These are phyloP conservation scores for Kodamaea kakaduensis DNA, from an alignment of 805 yeast species.

Conservation along the genomic window DNA sequence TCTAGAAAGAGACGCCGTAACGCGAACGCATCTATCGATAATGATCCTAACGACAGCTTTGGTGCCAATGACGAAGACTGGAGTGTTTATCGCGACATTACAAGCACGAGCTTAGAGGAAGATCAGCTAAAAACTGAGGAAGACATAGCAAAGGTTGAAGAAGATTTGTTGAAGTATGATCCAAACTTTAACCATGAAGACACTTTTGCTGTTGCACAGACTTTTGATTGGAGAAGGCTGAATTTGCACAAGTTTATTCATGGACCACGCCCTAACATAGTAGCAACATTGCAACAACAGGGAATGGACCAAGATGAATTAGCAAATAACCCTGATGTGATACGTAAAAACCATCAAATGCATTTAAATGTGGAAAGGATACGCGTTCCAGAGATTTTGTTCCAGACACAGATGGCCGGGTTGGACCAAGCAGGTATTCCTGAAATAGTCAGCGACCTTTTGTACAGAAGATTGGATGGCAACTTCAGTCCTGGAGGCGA, in stretches of 20 bases:
- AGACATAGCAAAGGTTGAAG: constrained; percentile 60
- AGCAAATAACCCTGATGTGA: constrained; percentile 54
- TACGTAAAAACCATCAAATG: constrained; percentile 85
- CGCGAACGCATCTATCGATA: constrained; percentile 67
- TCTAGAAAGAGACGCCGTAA: constrained; percentile 42
- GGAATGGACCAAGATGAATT: constrained; percentile 41
- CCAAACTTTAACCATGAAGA: constrained; percentile 84
- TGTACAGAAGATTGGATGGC: constrained; percentile 56
- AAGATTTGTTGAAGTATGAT: constrained; percentile 73
- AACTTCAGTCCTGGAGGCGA: constrained; percentile 54
- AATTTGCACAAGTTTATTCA: constrained; percentile 77
- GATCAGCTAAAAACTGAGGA: constrained; percentile 71
- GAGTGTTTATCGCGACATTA: constrained; percentile 83
- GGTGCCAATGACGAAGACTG: constrained; percentile 97
- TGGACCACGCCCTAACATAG: constrained; percentile 85
- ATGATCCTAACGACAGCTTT: constrained; percentile 89
- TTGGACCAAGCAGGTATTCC: constrained; percentile 92
- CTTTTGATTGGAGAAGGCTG: constrained; percentile 79
- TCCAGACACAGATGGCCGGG: constrained; percentile 93
- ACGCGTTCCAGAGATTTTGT: constrained; percentile 85
- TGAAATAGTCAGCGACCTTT: constrained; percentile 67
- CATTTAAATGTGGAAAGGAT: constrained; percentile 89
- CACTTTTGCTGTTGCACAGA: constrained; percentile 65
- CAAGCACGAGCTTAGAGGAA: constrained; percentile 73
- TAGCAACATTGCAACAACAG: constrained; percentile 42